Evolutionary conservation across 768 basidiomycete species (phyloP).

Genomic region (Collybia sordida): DNA sequence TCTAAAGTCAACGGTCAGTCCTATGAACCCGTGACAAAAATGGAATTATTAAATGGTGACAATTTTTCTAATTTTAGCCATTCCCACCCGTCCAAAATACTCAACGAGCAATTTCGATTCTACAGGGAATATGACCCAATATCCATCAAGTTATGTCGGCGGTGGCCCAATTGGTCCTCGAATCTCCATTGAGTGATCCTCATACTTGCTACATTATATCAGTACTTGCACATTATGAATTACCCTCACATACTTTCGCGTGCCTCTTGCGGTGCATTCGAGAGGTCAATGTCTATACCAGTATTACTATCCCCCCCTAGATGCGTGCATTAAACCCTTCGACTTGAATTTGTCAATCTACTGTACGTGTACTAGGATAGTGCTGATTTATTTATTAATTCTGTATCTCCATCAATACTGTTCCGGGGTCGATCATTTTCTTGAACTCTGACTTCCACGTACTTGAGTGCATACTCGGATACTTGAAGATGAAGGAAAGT

Average conservation of each 20-base stretch:
- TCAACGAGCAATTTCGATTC: constrained; percentile 31
- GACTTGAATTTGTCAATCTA: no score
- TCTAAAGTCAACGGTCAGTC: constrained; percentile 78
- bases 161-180: constrained; percentile 60
- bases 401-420: neutral
- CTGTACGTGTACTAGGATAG: neutral
- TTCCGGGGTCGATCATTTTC: neutral
- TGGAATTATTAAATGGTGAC: constrained; percentile 32
- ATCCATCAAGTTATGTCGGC: constrained; percentile 45
- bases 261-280: no score
- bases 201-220: no score
- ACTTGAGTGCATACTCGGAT: no score
- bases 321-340: no score
- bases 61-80: constrained; percentile 39
- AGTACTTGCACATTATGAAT: no score
- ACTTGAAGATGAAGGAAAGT: constrained; percentile 6
- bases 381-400: neutral
- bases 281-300: no score
- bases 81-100: constrained; percentile 46
- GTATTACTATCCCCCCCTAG: no score
- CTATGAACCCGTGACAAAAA: constrained; percentile 21
- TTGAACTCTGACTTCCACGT: neutral
- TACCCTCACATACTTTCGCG: no score
- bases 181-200: constrained; percentile 72
- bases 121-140: constrained; percentile 45